These are phyloP conservation scores for Mycogone perniciosa DNA, from an alignment of 2,329 filamentous ascomycete genomes.

Conservation along the genomic window DNA sequence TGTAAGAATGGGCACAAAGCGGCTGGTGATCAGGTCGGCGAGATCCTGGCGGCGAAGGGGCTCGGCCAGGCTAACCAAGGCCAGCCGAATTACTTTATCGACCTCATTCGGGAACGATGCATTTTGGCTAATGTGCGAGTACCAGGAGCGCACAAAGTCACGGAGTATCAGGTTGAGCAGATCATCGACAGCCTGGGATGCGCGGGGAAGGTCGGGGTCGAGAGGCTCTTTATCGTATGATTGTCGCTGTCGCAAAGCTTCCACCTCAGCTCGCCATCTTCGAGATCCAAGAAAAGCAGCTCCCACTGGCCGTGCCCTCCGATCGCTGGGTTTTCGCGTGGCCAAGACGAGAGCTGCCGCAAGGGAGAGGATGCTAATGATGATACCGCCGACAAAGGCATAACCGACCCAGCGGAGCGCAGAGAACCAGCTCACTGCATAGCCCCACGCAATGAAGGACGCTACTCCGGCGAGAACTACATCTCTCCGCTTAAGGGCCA, in stretches of 20 bases:
- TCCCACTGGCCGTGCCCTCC: constrained; percentile 36
- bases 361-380: constrained; percentile 49
- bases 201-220: constrained; percentile 66
- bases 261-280: constrained; percentile 65
- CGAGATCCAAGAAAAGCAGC: constrained; percentile 55
- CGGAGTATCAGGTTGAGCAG: constrained; percentile 69
- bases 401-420: constrained; percentile 78
- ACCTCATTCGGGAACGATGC: constrained; percentile 80
- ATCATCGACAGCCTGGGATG: constrained; percentile 75
- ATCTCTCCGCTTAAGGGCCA: constrained; percentile 71
- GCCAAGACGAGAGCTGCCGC: constrained; percentile 49
- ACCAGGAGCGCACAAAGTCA: constrained; percentile 88
- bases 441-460: constrained; percentile 81
- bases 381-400: constrained; percentile 67
- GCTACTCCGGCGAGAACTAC: constrained; percentile 60
- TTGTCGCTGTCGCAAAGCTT: constrained; percentile 57
- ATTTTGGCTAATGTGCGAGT: constrained; percentile 74
- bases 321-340: constrained; percentile 44
- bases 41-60: constrained; percentile 71
- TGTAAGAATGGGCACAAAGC: constrained; percentile 81
- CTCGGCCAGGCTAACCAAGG: constrained; percentile 64
- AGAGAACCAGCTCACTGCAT: constrained; percentile 76
- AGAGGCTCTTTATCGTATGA: constrained; percentile 64
- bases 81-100: constrained; percentile 69
- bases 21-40: constrained; percentile 73